These are phyloP conservation scores for Holtermanniella nyarrowii DNA, from an alignment of 768 basidiomycete species.

Conservation along the genomic window DNA sequence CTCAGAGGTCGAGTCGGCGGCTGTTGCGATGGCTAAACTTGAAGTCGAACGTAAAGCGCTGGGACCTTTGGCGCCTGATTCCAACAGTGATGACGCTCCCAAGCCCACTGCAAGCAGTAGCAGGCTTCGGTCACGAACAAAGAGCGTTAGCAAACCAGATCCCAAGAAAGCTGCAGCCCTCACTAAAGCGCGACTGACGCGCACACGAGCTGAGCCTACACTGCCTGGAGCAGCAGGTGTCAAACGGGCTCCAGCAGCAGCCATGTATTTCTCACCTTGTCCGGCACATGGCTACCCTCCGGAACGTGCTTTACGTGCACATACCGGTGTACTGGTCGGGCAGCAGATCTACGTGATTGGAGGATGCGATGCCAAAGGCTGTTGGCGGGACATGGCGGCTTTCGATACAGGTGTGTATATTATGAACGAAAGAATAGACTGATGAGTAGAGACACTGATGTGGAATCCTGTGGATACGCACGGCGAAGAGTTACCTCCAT, in stretches of 20 bases:
- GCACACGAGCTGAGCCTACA: neutral
- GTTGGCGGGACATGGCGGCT: constrained; percentile 65
- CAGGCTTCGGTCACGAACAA: too few relatives aligned
- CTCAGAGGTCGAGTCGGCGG: too few relatives aligned
- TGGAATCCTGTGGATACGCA: constrained; percentile 69
- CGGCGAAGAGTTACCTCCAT: constrained; percentile 72
- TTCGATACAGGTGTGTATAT: constrained; percentile 63
- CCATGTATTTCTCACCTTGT: constrained; percentile 33
- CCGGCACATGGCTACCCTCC: constrained; percentile 27
- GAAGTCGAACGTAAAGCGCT: too few relatives aligned
- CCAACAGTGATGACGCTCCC: too few relatives aligned
- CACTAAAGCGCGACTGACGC: too few relatives aligned
- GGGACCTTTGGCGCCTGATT: too few relatives aligned
- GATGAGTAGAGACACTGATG: constrained; percentile 63
- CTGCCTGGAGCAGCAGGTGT: neutral
- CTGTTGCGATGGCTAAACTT: too few relatives aligned
- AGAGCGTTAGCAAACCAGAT: too few relatives aligned
- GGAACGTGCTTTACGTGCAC: constrained; percentile 53
- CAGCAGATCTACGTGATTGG: constrained; percentile 77
- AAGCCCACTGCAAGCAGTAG: too few relatives aligned
- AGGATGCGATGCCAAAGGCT: constrained; percentile 72
- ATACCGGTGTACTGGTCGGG: constrained; percentile 74
- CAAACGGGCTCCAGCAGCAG: constrained; percentile 16
- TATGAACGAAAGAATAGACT: neutral
- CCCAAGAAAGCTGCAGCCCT: too few relatives aligned